phyloP scores from a whole-genome alignment of 192 early-diverging fungal genomes.

The Neocallimastix lanati region DNA sequence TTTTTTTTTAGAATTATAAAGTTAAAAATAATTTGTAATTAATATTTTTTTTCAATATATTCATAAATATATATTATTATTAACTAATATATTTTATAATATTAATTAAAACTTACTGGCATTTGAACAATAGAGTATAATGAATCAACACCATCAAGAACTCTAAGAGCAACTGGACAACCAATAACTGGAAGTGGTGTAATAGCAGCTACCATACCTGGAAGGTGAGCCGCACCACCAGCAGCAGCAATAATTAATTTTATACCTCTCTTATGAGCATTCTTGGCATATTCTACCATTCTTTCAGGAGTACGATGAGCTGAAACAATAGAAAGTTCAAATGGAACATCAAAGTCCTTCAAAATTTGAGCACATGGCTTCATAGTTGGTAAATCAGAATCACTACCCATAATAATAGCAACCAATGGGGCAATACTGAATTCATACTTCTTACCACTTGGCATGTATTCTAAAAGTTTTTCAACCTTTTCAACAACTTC shows the following conservation, averaged over 20 bases:
- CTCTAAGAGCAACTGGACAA: conserved; percentile 82
- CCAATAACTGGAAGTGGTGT: conserved; percentile 96
- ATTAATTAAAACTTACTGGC: conserved; percentile 80
- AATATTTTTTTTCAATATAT: too few relatives aligned
- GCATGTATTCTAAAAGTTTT: conserved; percentile 35
- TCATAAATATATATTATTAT: too few relatives aligned
- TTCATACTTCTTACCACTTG: conserved; percentile 2
- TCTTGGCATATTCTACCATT: conserved; percentile 80
- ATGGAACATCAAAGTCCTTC: conserved; percentile 74
- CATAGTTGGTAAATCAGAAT: conserved; percentile 92
- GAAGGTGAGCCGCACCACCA: conserved; percentile 94
- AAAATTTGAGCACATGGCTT: conserved; percentile 77
- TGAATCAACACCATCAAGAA: conserved; percentile 90
- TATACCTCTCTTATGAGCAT: conserved; percentile 72
- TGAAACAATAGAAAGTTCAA: conserved; percentile 91
- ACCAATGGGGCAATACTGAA: conserved; percentile 48
- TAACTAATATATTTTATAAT: too few relatives aligned
- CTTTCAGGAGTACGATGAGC: conserved; percentile 89
- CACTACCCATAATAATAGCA: conserved; percentile 97
- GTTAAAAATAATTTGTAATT: too few relatives aligned
- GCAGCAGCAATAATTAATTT: conserved; percentile 97
- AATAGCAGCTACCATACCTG: conserved; percentile 96
- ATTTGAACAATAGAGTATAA: conserved; percentile 97
- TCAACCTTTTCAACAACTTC: conserved; percentile 46
- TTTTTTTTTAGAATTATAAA: too few relatives aligned